These are phyloP conservation scores for Botrytis fabae DNA, from an alignment of 2,329 filamentous ascomycete species.

Conservation along the genomic window DNA sequence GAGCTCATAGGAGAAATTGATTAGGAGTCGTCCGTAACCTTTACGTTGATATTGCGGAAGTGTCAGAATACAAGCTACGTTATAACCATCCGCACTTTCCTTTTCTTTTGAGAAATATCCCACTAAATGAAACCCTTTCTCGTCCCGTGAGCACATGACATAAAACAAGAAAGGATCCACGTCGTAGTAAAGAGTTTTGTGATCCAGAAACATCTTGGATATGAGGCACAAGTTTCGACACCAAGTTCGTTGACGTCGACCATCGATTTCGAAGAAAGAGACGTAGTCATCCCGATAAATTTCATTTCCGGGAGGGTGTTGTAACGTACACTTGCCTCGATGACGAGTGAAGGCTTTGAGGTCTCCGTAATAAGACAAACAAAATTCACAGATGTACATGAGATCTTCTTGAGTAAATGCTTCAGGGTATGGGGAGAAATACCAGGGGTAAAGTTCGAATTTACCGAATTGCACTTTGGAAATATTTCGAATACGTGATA, in stretches of 20 bases:
- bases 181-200: constrained; percentile 98
- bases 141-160: constrained; percentile 88
- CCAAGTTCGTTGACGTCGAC: constrained; percentile 89
- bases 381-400: constrained; percentile 97
- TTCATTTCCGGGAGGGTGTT: constrained; percentile 95
- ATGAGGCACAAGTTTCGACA: constrained; percentile 94
- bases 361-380: constrained; percentile 85
- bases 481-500: constrained; percentile 92
- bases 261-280: constrained; percentile 97
- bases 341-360: constrained; percentile 81
- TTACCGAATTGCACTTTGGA: constrained; percentile 92
- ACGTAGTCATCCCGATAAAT: constrained; percentile 94
- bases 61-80: constrained; percentile 96
- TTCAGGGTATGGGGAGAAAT: constrained; percentile 96
- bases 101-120: constrained; percentile 99
- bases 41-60: constrained; percentile 95
- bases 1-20: constrained; percentile 96
- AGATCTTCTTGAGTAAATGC: constrained; percentile 84
- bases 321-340: constrained; percentile 82
- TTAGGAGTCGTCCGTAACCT: constrained; percentile 88
- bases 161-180: constrained; percentile 99
- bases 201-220: constrained; percentile 94
- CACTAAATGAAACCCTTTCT: constrained; percentile 91
- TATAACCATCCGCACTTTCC: constrained; percentile 94
- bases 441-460: constrained; percentile 94